Evolutionary conservation across 2,329 filamentous ascomycete species (phyloP).

Genomic region (Nakataea oryzae): DNA sequence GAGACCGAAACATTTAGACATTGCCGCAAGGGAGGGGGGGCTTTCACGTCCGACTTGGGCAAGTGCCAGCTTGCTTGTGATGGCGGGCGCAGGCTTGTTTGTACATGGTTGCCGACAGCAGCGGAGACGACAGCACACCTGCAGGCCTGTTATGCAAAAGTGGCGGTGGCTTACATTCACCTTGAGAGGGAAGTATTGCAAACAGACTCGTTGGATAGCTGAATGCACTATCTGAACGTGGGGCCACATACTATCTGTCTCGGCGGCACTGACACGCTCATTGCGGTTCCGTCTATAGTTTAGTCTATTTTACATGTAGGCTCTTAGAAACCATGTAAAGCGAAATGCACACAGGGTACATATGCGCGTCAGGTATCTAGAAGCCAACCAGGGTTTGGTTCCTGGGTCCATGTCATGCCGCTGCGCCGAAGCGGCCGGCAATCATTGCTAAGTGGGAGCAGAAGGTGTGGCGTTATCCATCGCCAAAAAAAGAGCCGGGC

Average conservation of each 20-base stretch:
- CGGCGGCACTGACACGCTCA: neutral
- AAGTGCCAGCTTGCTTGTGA: neutral
- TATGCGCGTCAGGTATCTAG: neutral
- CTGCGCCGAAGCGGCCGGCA: too few species aligned
- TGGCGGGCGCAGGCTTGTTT: neutral
- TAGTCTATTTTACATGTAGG: neutral
- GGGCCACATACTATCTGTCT: neutral
- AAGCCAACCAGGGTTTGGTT: too few species aligned
- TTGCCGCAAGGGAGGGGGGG: slow-evolving; percentile 1
- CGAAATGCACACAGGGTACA: too few species aligned
- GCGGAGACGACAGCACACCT: neutral
- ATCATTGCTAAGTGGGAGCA: neutral
- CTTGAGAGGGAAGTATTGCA: neutral
- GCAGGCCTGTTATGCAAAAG: neutral
- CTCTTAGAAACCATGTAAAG: neutral
- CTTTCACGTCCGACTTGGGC: neutral
- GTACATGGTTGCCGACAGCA: neutral
- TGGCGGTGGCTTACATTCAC: neutral
- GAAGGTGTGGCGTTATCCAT: neutral
- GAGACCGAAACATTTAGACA: neutral
- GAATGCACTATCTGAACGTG: too few species aligned
- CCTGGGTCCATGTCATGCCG: neutral
- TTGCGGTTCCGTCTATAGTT: neutral
- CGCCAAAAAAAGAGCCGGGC: too few species aligned
- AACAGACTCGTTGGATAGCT: neutral